phyloP scores from a whole-genome alignment of 768 basidiomycete genomes.

The Boletus speciosus region DNA sequence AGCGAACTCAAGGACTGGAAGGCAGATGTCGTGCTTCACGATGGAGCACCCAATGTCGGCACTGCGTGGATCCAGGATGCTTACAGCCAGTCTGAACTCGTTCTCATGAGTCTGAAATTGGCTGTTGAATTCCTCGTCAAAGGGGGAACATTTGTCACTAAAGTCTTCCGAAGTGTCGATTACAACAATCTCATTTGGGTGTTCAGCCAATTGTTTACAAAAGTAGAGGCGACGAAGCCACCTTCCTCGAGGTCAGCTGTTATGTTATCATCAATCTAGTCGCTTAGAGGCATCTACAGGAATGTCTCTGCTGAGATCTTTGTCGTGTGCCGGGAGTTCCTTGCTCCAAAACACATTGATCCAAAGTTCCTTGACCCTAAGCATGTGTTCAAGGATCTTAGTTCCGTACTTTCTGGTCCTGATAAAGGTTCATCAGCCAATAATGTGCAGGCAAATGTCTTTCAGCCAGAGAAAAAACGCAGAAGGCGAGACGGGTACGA shows the following conservation, averaged over 20 bases:
- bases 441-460: slow-evolving; percentile 84
- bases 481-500: slow-evolving; percentile 92
- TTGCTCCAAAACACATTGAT: slow-evolving; percentile 93
- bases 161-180: slow-evolving; percentile 97
- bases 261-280: background rate
- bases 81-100: slow-evolving; percentile 94
- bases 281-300: slow-evolving; percentile 37
- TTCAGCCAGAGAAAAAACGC: slow-evolving; percentile 96
- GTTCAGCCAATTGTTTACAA: slow-evolving; percentile 91
- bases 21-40: slow-evolving; percentile 96
- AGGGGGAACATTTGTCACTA: slow-evolving; percentile 95
- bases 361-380: slow-evolving; percentile 97
- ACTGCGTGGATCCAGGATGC: slow-evolving; percentile 99
- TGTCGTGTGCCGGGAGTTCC: slow-evolving; percentile 94
- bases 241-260: slow-evolving; percentile 84
- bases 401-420: slow-evolving; percentile 41
- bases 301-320: slow-evolving; percentile 99
- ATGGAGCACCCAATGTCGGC: slow-evolving; percentile 99
- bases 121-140: slow-evolving; percentile 92
- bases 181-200: slow-evolving; percentile 99
- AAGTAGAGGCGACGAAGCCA: slow-evolving; percentile 98
- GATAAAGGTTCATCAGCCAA: slow-evolving; percentile 56
- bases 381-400: slow-evolving; percentile 94
- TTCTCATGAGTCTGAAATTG: slow-evolving; percentile 90
- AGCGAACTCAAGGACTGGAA: slow-evolving; percentile 97